Evolutionary conservation across 257 asterid genomes (phyloP).

Genomic region (Solanum habrochaites): DNA sequence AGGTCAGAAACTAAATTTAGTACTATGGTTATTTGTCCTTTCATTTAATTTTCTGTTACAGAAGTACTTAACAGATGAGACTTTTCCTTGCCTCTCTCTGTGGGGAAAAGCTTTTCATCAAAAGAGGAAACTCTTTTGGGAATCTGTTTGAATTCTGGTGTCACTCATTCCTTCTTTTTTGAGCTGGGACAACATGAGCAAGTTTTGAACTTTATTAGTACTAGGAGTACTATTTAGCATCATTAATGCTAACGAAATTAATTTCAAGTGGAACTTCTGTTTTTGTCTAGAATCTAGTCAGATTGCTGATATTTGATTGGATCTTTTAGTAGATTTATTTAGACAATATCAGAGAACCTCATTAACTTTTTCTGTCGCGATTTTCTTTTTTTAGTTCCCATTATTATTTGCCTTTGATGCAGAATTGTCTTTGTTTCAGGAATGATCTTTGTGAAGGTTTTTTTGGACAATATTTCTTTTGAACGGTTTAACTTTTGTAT

Average conservation of each 20-base stretch:
- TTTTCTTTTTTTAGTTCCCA: background rate
- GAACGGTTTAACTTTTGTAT: background rate
- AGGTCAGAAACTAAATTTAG: background rate
- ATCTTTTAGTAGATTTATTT: background rate
- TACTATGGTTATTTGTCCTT: background rate
- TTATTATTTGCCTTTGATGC: background rate
- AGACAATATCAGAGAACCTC: background rate
- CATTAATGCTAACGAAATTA: background rate
- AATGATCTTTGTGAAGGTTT: background rate
- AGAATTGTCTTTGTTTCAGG: background rate
- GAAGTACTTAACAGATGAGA: background rate
- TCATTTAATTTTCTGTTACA: background rate
- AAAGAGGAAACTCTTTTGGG: background rate
- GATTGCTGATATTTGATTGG: background rate
- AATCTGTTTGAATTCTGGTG: background rate
- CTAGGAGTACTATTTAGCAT: background rate
- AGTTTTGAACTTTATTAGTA: background rate
- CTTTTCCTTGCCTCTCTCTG: background rate
- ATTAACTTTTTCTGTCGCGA: background rate
- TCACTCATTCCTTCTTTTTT: background rate
- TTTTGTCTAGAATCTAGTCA: background rate
- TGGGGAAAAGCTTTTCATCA: background rate
- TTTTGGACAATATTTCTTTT: background rate
- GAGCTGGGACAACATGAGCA: background rate
- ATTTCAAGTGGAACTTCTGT: background rate